These are phyloP conservation scores for Populus hybrid DNA, from an alignment of 441 rosid species.

Conservation along the genomic window DNA sequence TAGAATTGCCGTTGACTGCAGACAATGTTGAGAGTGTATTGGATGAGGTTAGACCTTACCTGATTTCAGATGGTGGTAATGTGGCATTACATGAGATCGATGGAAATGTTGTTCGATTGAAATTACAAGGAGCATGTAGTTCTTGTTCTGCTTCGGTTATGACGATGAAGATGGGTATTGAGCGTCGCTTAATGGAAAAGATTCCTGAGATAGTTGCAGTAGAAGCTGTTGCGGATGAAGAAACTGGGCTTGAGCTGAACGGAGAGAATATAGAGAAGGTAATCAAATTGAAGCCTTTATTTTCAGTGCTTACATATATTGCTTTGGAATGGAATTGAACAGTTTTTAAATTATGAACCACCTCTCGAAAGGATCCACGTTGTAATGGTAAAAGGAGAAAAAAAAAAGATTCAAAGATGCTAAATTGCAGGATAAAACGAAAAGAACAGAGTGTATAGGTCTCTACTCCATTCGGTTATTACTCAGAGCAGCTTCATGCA, in stretches of 20 bases:
- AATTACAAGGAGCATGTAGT: slow-evolving; percentile 96
- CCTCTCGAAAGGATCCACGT: background rate
- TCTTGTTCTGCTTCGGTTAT: slow-evolving; percentile 82
- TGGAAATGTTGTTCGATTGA: slow-evolving; percentile 81
- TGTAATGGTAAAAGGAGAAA: background rate
- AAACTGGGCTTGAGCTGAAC: slow-evolving; percentile 84
- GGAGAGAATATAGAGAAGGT: slow-evolving; percentile 91
- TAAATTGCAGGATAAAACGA: background rate
- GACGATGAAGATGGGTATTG: slow-evolving; percentile 97
- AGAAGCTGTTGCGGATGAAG: slow-evolving; percentile 75
- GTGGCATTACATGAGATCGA: slow-evolving; percentile 93
- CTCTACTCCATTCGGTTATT: background rate
- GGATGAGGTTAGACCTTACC: slow-evolving; percentile 85
- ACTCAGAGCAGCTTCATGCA: background rate
- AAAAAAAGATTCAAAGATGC: background rate
- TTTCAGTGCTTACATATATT: too few relatives aligned
- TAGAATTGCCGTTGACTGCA: slow-evolving; percentile 71
- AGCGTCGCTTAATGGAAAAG: slow-evolving; percentile 84
- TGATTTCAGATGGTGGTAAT: slow-evolving; percentile 92
- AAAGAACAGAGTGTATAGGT: background rate
- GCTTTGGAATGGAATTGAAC: background rate
- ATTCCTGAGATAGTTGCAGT: slow-evolving; percentile 92
- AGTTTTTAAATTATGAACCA: background rate
- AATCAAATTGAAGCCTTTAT: background rate
- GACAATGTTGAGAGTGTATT: slow-evolving; percentile 75